Conservation (phyloP, 352 stramenopile genomes). For the Globisporangium mamillatum region DNA sequence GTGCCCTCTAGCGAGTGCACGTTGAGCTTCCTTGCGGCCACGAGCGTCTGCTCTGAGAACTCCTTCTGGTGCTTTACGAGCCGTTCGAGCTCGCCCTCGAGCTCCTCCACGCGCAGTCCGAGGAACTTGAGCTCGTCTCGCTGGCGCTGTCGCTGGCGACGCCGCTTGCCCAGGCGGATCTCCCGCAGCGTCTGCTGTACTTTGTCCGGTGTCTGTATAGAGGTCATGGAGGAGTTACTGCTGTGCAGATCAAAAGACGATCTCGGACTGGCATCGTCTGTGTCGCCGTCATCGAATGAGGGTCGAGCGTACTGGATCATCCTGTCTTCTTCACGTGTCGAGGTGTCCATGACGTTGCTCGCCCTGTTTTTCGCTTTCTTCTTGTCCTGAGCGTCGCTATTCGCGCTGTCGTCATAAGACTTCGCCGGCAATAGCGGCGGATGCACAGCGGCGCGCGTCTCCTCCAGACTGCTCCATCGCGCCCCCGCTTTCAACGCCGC, state of each 20-base stretch:
- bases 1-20: not conserved
- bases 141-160: not conserved
- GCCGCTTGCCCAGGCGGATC: constrained; percentile 5
- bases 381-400: not conserved
- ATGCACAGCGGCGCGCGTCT: not conserved
- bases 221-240: not conserved
- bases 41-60: constrained; percentile 3
- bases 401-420: not conserved
- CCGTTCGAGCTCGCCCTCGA: not conserved
- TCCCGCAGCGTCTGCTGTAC: not conserved
- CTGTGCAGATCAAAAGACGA: not conserved
- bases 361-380: not conserved
- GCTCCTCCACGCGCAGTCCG: not conserved
- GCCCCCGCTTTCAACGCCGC: not conserved
- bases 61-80: not conserved
- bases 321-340: not conserved
- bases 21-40: not conserved
- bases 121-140: not conserved
- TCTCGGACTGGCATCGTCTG: not conserved
- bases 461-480: not conserved
- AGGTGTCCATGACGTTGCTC: not conserved
- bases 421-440: not conserved
- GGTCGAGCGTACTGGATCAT: not conserved
- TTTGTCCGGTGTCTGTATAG: not conserved
- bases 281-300: not conserved